Evolutionary conservation across 352 stramenopile genomes (phyloP), one percentile per base, ranked within the genome.

Genomic region (Globisporangium yorkense): DNA sequence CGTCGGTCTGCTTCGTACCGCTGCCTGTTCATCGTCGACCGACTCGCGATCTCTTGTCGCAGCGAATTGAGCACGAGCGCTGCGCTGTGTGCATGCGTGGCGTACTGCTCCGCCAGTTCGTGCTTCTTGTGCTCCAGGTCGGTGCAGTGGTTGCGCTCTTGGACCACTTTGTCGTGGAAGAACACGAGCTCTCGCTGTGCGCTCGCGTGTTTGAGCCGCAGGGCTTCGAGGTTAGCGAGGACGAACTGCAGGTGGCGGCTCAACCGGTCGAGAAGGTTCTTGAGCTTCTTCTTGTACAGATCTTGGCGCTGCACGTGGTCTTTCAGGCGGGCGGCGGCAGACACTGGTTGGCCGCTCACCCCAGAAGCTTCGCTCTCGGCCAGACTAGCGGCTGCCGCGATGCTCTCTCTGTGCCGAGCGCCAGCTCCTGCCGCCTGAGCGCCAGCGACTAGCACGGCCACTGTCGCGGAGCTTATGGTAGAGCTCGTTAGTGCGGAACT

Each of bases 281-380:
- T 60, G 13, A 89, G 56, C 35, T 70, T 70, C 64, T 84, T 83
- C 54, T 80, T 82, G 72, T 87, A 89, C 18, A 65, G 58, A 6
- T 81, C 74, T 39, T 76, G 68, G 20, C 67, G 74, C 2, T 61
- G 66, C 21, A 80, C 69, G 43, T 89, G 61, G 16, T 81, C 57
- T 60, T 79, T 70, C 33, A 87, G 61, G 31, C 45, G 51, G 1
- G 54, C 51, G 0, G 71, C 18, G n/a, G 21, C 21, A 7, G 47
- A 9, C 18, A 20, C 15, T 16, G 35, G 20, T 20, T 13, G 9
- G 16, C 10, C n/a, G 13, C 9, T 56, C 29, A 10, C 20, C 0
- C 44, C 27, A n/a, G 6, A 5, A 12, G 27, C 40, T 47, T 49
- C 31, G 3, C 18, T 71, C 24, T 51, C 51, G 3, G 39, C 29